Base-by-base conservation (phyloP, 2,329 filamentous ascomycete genomes). In the Colletotrichum eleusines region DNA sequence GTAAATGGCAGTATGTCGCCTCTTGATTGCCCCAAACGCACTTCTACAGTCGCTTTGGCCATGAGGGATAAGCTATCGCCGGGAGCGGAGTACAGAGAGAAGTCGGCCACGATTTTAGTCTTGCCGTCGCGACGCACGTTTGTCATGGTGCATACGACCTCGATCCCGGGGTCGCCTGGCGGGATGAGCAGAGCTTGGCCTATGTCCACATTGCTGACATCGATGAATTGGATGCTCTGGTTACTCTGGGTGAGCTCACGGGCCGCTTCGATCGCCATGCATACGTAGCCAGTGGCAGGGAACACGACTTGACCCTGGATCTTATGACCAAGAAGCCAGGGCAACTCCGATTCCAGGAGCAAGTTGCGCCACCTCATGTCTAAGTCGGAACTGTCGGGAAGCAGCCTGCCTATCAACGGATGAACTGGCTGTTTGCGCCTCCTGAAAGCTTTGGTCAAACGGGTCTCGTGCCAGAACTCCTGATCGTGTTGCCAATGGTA, bases 221-320 rank as follows among this genome's bases (percentile, higher is more conserved):
- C 51, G 6, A 64, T 31, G 26, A 14, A 6, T 28, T 64, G 35
- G 5, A 64, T 31, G 12, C 38, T 33, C 5, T 28, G 16, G 18
- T 20, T 18, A 2, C 4, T 8, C 61, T 26, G 61, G 48, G 23
- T 5, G 14, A 46, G 7, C 76, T 79, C 76, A 83, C 81, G 20
- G 74, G 73, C 23, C 77, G 57, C 57, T 7, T 23, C 40, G 12
- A 48, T 48, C 1, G 51, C 51, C 51, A 54, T 54, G 7, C 26
- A 75, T 1, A 85, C 51, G 72, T 84, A 86, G 0, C 78, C 83
- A 0, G 84, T 80, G 2, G 74, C 81, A 0, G 85, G 85, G 61
- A 85, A 84, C 1, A 54, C 8, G 28, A 71, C 58, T 26, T 73
- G 48, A 0, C 58, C 63, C 11, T 72, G 78, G 66, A 63, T 77